Conservation (phyloP, 2,329 filamentous ascomycete species). For the Talaromyces funiculosus region DNA sequence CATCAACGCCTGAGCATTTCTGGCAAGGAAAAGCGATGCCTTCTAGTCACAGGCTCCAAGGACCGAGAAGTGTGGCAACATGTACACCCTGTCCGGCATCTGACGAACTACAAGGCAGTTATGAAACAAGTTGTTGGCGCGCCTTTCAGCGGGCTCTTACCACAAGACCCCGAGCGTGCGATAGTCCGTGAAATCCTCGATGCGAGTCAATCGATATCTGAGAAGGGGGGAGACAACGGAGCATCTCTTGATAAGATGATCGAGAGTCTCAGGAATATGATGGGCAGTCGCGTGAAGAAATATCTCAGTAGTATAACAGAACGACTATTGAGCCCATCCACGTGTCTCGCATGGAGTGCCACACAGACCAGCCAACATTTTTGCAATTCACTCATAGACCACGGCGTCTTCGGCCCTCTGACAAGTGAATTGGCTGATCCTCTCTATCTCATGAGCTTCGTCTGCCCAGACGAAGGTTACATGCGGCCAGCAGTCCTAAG, state of each 20-base stretch:
- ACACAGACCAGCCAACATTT: conserved; percentile 35
- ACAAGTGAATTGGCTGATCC: conserved; percentile 20
- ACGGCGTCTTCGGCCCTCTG: conserved; percentile 25
- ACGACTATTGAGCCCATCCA: conserved; percentile 24
- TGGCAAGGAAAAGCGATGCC: neutral
- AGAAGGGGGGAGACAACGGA: neutral
- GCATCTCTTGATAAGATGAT: neutral
- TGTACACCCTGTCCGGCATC: neutral
- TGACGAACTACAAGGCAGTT: conserved; percentile 30
- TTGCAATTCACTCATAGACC: conserved; percentile 33
- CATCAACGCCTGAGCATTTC: neutral
- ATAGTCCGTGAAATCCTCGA: conserved; percentile 20
- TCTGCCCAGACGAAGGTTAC: conserved; percentile 27
- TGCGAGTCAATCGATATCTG: conserved; percentile 7
- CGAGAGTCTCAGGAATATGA: conserved; percentile 15
- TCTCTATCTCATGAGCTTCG: conserved; percentile 40
- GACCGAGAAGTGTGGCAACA: conserved; percentile 14
- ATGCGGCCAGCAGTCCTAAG: conserved; percentile 20
- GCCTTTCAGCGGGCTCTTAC: conserved; percentile 29
- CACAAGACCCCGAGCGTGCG: conserved; percentile 19
- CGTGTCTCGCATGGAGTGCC: conserved; percentile 28
- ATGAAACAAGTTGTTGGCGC: conserved; percentile 40
- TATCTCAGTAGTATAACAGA: conserved; percentile 30
- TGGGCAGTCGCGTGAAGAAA: conserved; percentile 20
- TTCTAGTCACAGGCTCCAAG: neutral